Percentiles rank a stretch among this genome's conserved stretches.
These are phyloP conservation scores for Vicia faba DNA, from an alignment of 306 rosid genomes.

Conservation along the genomic window DNA sequence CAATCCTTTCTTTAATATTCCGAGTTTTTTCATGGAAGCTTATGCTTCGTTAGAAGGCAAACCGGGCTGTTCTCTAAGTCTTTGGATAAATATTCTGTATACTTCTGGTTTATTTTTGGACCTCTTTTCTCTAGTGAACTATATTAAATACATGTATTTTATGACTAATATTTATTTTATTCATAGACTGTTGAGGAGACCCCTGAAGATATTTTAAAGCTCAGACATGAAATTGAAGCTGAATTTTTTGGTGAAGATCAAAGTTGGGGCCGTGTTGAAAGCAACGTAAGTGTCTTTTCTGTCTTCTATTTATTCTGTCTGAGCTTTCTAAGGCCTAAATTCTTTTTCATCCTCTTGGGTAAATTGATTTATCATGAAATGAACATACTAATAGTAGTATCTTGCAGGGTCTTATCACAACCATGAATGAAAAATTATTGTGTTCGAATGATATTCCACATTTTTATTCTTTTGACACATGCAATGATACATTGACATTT, in stretches of 20 bases:
- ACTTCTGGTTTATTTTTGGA: not conserved
- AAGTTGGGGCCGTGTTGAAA: conserved; percentile 76
- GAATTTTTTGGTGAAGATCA: conserved; percentile 88
- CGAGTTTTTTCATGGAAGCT: not conserved
- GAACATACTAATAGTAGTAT: conserved; percentile 12
- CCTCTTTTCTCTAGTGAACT: not conserved
- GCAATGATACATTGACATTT: not conserved
- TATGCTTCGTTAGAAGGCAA: conserved; percentile 16
- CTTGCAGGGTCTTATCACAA: not conserved
- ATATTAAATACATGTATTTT: not conserved
- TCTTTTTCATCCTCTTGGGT: conserved; percentile 11
- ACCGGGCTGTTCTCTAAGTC: not conserved
- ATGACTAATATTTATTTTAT: conserved; percentile 26
- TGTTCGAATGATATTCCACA: conserved; percentile 16
- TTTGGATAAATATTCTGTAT: conserved; percentile 13
- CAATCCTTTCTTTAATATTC: not conserved
- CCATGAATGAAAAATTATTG: not conserved
- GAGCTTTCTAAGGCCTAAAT: not conserved
- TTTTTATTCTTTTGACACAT: conserved; percentile 10
- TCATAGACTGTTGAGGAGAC: conserved; percentile 65
- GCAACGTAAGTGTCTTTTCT: conserved; percentile 57
- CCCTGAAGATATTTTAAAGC: conserved; percentile 66
- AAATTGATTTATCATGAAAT: conserved; percentile 7
- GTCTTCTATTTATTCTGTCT: not conserved
- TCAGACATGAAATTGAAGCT: conserved; percentile 72